Percentiles rank a stretch among this genome's conserved stretches.
Conservation (phyloP, 106 monocot species). For the Allium fistulosum region DNA sequence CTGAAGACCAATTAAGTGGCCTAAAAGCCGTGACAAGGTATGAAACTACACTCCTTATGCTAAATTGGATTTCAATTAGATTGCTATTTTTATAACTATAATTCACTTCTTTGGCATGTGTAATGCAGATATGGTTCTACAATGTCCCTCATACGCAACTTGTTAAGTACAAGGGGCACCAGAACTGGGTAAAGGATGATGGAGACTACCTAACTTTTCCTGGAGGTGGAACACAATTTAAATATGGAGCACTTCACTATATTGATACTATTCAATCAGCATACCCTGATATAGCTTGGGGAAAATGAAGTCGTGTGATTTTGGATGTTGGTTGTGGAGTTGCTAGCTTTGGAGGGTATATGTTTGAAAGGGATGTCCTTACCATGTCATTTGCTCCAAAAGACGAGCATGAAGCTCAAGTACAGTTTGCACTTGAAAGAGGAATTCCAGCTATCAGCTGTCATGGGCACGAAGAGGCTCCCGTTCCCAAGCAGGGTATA, state of each 20-base stretch:
- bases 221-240: constrained; percentile 93
- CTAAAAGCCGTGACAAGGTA: constrained; percentile 87
- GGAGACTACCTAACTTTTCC: constrained; percentile 89
- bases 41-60: neutral
- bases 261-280: constrained; percentile 78
- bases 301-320: constrained; percentile 55
- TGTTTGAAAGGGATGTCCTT: constrained; percentile 78
- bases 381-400: constrained; percentile 95
- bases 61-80: too few relatives aligned
- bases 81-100: neutral
- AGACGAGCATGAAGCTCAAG: constrained; percentile 96
- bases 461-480: constrained; percentile 90
- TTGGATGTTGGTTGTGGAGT: constrained; percentile 96
- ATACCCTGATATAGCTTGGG: constrained; percentile 63
- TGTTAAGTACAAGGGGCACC: constrained; percentile 64
- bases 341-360: constrained; percentile 82
- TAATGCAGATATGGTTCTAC: constrained; percentile 75
- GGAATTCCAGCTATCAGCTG: constrained; percentile 89
- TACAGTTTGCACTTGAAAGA: constrained; percentile 94
- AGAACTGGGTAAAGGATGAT: constrained; percentile 81
- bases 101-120: neutral
- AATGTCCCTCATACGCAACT: constrained; percentile 88
- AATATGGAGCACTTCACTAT: constrained; percentile 71
- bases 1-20: constrained; percentile 61
- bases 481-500: constrained; percentile 76